Conservation (phyloP, 352 stramenopile genomes). For the Phytophthora niederhauseri region DNA sequence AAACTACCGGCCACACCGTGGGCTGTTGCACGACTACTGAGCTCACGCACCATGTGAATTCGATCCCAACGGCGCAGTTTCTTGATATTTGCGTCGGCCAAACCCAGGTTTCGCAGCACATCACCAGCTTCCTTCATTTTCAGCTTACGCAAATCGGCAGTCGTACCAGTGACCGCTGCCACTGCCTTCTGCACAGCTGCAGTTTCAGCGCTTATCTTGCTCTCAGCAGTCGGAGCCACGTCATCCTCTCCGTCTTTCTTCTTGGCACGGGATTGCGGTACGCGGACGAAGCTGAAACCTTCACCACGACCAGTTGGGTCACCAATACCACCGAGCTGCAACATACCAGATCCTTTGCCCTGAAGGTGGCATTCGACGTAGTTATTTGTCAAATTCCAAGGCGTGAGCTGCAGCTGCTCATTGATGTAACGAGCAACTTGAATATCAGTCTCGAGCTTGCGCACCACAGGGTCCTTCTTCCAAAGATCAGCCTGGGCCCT, state of each 20-base stretch:
- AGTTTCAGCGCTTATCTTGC: slow-evolving; percentile 56
- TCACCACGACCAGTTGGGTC: slow-evolving; percentile 83
- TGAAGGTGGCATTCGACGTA: slow-evolving; percentile 89
- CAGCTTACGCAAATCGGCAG: slow-evolving; percentile 83
- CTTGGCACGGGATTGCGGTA: slow-evolving; percentile 77
- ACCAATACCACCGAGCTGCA: slow-evolving; percentile 79
- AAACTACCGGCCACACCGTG: slow-evolving; percentile 73
- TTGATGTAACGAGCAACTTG: slow-evolving; percentile 85
- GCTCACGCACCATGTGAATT: slow-evolving; percentile 81
- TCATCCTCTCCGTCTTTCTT: slow-evolving; percentile 85
- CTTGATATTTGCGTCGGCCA: slow-evolving; percentile 82
- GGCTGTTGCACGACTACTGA: slow-evolving; percentile 76
- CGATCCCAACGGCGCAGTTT: slow-evolving; percentile 85
- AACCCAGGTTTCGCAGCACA: slow-evolving; percentile 79
- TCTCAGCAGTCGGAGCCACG: slow-evolving; percentile 39
- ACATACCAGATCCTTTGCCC: slow-evolving; percentile 84
- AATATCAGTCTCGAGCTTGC: slow-evolving; percentile 81
- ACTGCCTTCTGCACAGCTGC: slow-evolving; percentile 79
- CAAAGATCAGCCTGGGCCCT: slow-evolving; percentile 73
- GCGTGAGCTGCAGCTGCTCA: slow-evolving; percentile 78
- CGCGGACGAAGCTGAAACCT: slow-evolving; percentile 86
- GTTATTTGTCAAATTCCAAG: slow-evolving; percentile 88
- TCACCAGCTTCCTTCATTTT: slow-evolving; percentile 89
- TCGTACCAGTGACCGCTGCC: slow-evolving; percentile 80
- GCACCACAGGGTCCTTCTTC: slow-evolving; percentile 69